Conservation (phyloP, 768 basidiomycete species). For the Agaricus subrufescens region DNA sequence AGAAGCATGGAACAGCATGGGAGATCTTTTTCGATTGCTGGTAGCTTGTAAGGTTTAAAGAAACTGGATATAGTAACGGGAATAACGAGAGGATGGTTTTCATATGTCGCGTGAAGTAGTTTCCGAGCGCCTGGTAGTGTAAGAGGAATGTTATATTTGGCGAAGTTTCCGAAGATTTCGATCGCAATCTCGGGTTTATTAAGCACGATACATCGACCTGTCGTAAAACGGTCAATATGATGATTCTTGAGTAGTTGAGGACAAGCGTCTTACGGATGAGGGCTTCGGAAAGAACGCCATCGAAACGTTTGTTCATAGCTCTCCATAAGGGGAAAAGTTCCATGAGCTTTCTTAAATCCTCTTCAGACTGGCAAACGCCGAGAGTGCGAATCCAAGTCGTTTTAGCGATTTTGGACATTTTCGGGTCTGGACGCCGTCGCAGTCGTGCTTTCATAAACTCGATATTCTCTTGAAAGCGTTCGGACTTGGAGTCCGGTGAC, state of each 20-base stretch:
- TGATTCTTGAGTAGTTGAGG: neutral
- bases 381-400: constrained; percentile 48
- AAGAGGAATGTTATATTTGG: constrained; percentile 55
- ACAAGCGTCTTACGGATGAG: constrained; percentile 47
- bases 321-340: constrained; percentile 48
- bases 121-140: constrained; percentile 47
- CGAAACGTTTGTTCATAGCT: constrained; percentile 36
- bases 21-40: constrained; percentile 50
- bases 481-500: constrained; percentile 23
- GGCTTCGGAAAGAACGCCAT: constrained; percentile 33
- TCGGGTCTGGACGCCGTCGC: constrained; percentile 30
- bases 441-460: constrained; percentile 33
- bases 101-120: constrained; percentile 53
- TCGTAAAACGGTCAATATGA: neutral
- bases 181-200: constrained; percentile 52
- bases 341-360: constrained; percentile 42
- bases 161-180: constrained; percentile 54
- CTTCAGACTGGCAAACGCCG: constrained; percentile 42
- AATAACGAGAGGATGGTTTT: constrained; percentile 40
- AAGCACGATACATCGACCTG: constrained; percentile 62
- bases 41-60: constrained; percentile 49
- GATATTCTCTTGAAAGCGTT: constrained; percentile 29
- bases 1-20: constrained; percentile 53
- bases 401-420: constrained; percentile 33
- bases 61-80: constrained; percentile 48